Percentiles rank a stretch among this genome's conserved stretches.
phyloP scores from a whole-genome alignment of 441 rosid species.

The Biscutella laevigata region DNA sequence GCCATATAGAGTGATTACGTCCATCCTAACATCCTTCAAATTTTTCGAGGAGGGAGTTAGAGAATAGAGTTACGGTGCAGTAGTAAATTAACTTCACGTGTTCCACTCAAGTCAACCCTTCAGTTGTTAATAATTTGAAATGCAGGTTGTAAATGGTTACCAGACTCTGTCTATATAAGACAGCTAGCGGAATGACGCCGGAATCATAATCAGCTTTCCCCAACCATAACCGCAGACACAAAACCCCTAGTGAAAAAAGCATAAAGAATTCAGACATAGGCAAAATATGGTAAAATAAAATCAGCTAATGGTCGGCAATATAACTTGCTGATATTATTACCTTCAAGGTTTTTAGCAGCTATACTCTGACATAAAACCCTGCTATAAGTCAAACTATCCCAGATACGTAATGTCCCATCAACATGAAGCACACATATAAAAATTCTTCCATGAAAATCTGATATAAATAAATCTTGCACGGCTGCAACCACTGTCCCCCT shows the following conservation, averaged over 20 bases:
- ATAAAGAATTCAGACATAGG: conserved; percentile 8
- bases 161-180: conserved; percentile 42
- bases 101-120: conserved; percentile 3
- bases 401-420: conserved; percentile 59
- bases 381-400: conserved; percentile 55
- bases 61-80: not conserved
- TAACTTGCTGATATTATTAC: conserved; percentile 38
- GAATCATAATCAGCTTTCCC: conserved; percentile 45
- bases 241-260: conserved; percentile 44
- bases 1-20: conserved; percentile 44
- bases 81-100: conserved; percentile 17
- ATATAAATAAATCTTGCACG: conserved; percentile 58
- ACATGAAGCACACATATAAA: conserved; percentile 60
- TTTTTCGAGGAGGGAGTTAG: conserved; percentile 4
- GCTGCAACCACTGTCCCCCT: conserved; percentile 62
- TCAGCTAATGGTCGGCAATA: not conserved
- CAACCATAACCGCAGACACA: conserved; percentile 55
- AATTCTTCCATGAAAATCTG: conserved; percentile 39
- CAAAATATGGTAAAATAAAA: conserved; percentile 1
- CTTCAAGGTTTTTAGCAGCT: conserved; percentile 45
- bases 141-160: conserved; percentile 34
- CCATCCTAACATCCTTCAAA: conserved; percentile 30
- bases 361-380: conserved; percentile 53
- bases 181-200: conserved; percentile 52
- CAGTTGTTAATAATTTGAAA: not conserved